Percentiles rank a stretch among this genome's conserved stretches.
Conservation (phyloP, 371 early-diverging fungal species). For the Blastocladiella emersonii region DNA sequence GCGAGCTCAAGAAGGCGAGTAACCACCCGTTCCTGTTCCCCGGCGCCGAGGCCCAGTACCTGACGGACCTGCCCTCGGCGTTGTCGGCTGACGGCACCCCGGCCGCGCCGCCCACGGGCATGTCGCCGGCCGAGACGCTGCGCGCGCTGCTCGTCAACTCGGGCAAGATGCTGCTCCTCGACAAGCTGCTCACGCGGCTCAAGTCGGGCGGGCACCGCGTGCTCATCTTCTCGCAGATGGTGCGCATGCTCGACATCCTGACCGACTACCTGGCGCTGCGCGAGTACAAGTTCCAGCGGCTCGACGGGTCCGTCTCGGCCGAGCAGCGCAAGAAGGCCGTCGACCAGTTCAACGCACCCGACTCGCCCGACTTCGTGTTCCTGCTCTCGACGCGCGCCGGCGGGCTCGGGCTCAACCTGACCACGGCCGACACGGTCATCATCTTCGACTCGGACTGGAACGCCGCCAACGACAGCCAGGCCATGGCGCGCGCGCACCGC, state of each 20-base stretch:
- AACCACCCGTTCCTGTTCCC: conserved; percentile 97
- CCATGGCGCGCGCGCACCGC: conserved; percentile 83
- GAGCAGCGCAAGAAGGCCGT: conserved; percentile 58
- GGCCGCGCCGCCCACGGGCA: too few species aligned
- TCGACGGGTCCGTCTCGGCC: conserved; percentile 66
- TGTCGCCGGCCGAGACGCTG: background rate
- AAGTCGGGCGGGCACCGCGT: conserved; percentile 43
- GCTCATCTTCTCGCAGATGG: conserved; percentile 37
- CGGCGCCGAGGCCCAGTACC: conserved; percentile 53
- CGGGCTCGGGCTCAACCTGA: conserved; percentile 88
- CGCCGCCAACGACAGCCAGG: conserved; percentile 81
- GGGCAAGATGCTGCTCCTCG: conserved; percentile 47
- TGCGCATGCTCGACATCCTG: conserved; percentile 27
- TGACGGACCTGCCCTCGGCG: background rate
- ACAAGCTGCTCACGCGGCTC: conserved; percentile 48
- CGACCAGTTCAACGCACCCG: conserved; percentile 58
- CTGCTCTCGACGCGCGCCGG: conserved; percentile 79
- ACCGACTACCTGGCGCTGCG: conserved; percentile 42
- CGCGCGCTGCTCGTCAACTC: background rate
- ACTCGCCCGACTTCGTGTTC: conserved; percentile 63
- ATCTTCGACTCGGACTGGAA: conserved; percentile 93
- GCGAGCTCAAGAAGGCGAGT: conserved; percentile 95
- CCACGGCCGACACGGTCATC: conserved; percentile 86
- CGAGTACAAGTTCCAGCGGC: conserved; percentile 37
- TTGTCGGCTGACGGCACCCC: too few species aligned